Base-by-base conservation (phyloP, 345 rosid genomes). In the Erysimum cheiranthoides region DNA sequence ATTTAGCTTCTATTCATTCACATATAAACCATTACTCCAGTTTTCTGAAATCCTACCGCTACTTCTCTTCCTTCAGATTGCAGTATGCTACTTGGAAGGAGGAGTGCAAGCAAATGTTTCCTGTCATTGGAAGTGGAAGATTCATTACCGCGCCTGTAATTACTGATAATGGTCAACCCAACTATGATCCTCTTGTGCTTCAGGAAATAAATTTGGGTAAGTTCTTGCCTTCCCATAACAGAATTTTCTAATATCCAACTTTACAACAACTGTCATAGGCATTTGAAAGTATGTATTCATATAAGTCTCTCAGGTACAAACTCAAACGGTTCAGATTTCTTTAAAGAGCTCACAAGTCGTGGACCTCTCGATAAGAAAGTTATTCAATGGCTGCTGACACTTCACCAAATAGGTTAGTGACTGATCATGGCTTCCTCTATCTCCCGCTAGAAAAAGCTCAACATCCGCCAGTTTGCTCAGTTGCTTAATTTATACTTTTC, bases 351-450 rank as follows among this genome's bases (percentile, higher is more conserved):
- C 59, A 70, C 75, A 10, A 81, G 70, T 67, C 78, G 25, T 74
- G 93, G 92, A 65, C 87, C 89, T 74, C 74, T 85, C 62, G 94
- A 92, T 83, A 85, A 89, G 83, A 89, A 87, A 76, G 84, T 88
- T 72, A 84, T 88, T 66, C 86, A 90, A 61, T 95, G 99, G 99
- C 61, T 89, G 82, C 94, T 86, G 66, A 79, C 93, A 18, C 84
- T 95, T 76, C 97, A 92, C 82, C 99, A 92, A 82, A 95, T 92
- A 87, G 99, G 99, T 95, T 68, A 65, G 88, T 74, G 70, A 61
- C 79, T 52, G n/a, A 3, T 46, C 71, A 4, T 61, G 45, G 56
- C 58, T 61, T 62, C 50, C 6, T 76, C 25, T 31, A n/a, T 73
- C 58, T 21, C 57, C 12, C 18, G 27, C 69, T 61, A 27, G 2